Evolutionary conservation across 2,329 filamentous ascomycete species (phyloP).

Genomic region (Plenodomus tracheiphilus): DNA sequence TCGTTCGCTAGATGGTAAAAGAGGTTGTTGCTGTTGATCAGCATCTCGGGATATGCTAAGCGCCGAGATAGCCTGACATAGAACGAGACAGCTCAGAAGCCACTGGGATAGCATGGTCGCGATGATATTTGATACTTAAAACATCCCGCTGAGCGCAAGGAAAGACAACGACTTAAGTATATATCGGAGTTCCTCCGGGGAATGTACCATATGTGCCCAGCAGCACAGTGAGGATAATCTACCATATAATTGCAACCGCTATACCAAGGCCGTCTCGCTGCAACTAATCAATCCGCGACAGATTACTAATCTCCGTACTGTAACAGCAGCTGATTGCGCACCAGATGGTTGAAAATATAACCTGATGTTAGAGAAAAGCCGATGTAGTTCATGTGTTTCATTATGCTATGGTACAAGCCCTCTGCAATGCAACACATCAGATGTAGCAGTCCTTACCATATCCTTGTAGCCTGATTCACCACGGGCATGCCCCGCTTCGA

Average conservation of each 20-base stretch:
- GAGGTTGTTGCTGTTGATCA: slow-evolving; percentile 9
- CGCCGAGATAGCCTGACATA: slow-evolving; percentile 3
- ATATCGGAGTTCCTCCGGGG: background rate
- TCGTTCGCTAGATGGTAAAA: slow-evolving; percentile 2
- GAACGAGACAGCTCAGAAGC: background rate
- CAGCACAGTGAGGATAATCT: background rate
- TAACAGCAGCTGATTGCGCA: slow-evolving; percentile 4
- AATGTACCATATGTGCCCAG: background rate
- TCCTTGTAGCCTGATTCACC: too few relatives aligned
- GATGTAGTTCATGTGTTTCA: slow-evolving; percentile 11
- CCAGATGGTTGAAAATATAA: slow-evolving; percentile 3
- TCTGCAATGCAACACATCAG: background rate
- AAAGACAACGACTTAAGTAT: background rate
- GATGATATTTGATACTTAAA: background rate
- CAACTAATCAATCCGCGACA: slow-evolving; percentile 4
- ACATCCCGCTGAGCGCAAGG: background rate
- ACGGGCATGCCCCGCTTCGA: too few relatives aligned
- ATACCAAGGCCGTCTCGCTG: background rate
- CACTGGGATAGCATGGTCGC: background rate
- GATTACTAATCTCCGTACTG: slow-evolving; percentile 1
- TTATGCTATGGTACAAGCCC: too few relatives aligned
- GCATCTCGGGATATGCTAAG: slow-evolving; percentile 8
- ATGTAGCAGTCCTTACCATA: background rate
- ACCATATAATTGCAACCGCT: background rate
- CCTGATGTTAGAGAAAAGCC: slow-evolving; percentile 3